These are phyloP conservation scores for Gynandropsis gynandra DNA, from an alignment of 345 rosid species.

Conservation along the genomic window DNA sequence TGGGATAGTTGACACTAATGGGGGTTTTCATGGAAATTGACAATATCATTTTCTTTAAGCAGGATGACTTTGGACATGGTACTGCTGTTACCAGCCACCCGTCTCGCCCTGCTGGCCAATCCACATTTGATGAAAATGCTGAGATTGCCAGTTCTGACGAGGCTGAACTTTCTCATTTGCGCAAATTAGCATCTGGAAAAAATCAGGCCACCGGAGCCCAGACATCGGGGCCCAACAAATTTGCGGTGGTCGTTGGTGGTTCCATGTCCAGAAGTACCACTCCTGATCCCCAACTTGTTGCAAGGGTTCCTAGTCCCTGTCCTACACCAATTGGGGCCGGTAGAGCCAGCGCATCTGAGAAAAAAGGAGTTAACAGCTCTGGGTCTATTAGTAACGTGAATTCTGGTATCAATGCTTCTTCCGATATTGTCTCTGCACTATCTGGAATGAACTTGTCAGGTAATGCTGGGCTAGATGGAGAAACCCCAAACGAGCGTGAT, in stretches of 20 bases:
- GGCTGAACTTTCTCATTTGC: constrained; percentile 26
- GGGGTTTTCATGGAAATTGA: too few species aligned
- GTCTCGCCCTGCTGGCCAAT: constrained; percentile 54
- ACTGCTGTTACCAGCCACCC: constrained; percentile 39
- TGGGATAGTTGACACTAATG: too few species aligned
- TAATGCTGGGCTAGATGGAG: constrained; percentile 31
- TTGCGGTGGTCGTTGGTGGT: constrained; percentile 52
- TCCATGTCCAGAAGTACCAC: constrained; percentile 58
- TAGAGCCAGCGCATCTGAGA: constrained; percentile 40
- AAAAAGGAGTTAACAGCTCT: constrained; percentile 30
- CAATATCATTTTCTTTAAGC: constrained; percentile 7
- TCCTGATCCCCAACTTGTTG: constrained; percentile 54
- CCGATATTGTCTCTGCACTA: constrained; percentile 40
- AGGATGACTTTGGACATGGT: constrained; percentile 45
- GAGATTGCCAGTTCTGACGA: constrained; percentile 17
- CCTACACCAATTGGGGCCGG: constrained; percentile 55
- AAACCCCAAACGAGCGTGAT: constrained; percentile 15
- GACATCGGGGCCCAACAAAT: constrained; percentile 13
- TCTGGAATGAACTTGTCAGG: constrained; percentile 52
- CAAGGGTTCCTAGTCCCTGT: constrained; percentile 52
- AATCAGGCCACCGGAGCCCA: constrained; percentile 32
- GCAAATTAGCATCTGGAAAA: constrained; percentile 26
- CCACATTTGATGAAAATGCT: constrained; percentile 30
- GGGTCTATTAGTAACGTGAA: constrained; percentile 36
- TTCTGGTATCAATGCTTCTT: constrained; percentile 30